Evolutionary conservation across 495 filamentous ascomycete genomes (phyloP).

Genomic region (Tuber melanosporum): DNA sequence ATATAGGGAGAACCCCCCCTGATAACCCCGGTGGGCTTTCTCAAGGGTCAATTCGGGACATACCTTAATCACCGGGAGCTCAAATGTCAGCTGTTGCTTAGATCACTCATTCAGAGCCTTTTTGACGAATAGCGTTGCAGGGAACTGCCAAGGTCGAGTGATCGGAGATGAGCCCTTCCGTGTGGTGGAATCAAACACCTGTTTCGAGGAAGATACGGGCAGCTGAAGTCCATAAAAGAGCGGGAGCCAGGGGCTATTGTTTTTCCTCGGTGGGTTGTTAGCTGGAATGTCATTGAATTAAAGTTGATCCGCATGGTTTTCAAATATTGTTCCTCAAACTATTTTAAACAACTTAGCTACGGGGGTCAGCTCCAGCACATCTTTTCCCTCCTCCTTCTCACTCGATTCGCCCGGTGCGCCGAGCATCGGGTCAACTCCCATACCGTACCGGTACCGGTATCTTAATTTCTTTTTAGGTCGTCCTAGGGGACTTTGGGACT

Average conservation of each 20-base stretch:
- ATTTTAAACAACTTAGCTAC: not conserved
- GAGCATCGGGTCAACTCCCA: not conserved
- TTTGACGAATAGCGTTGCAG: not conserved
- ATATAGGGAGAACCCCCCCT: not conserved
- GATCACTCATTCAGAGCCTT: not conserved
- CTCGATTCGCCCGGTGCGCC: not conserved
- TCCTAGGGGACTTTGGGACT: not conserved
- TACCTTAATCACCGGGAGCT: not conserved
- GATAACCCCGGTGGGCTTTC: not conserved
- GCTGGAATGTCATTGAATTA: constrained; percentile 1
- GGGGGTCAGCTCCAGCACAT: not conserved
- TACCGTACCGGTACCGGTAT: not conserved
- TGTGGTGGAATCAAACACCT: not conserved
- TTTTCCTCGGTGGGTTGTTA: not conserved
- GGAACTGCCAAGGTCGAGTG: not conserved
- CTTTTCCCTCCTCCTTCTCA: not conserved
- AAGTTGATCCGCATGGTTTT: not conserved
- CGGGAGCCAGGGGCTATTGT: not conserved
- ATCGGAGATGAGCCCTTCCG: not conserved
- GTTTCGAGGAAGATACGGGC: not conserved
- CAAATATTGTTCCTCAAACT: not conserved
- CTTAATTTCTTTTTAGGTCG: not conserved
- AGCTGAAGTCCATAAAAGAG: not conserved
- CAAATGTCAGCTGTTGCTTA: not conserved
- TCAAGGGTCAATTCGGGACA: not conserved